Evolutionary conservation across 352 stramenopile species (phyloP), one percentile per base, ranked within the genome.

Genomic region (Globisporangium nagaii): DNA sequence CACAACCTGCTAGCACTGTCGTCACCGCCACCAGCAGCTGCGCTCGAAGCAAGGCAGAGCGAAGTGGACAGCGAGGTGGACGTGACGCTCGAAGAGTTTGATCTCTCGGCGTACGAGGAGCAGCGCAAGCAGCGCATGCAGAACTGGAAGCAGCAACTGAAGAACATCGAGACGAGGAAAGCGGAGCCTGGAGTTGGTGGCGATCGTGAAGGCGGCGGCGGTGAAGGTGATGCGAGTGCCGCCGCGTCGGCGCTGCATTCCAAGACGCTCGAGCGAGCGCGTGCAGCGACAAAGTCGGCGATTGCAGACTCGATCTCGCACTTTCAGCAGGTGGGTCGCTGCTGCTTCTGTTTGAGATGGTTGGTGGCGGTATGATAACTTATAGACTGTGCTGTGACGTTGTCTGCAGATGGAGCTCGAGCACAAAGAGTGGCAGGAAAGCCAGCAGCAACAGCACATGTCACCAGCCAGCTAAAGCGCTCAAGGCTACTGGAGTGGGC

Each of bases 251-350:
- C 66, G 58, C 19, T 66, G 47, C 52, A 58, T 17, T 57, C 55
- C 17, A 37, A 53, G 55, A 36, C 47, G 9, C 48, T 80, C 1
- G 66, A 70, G 15, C 62, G 70, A 36, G 68, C 70, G 12, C 71
- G 65, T 28, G 43, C 48, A 27, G 49, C 58, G 15, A 84, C 75
- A 9, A 62, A 81, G 17, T 44, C 59, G 30, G 75, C 78, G 9
- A 69, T 88, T 15, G 56, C 64, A 4, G 71, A 86, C 7, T 79
- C 73, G 13, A 63, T 71, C 20, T 72, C 60, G 32, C 73, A 79
- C 19, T 81, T 86, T 10, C 74, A 88, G 31, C 48, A 84, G 77
- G 74, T 85, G 58, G 25, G 61, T 17, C n/a, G n/a, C n/a, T n/a
- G n/a, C n/a, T n/a, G n/a, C n/a, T n/a, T n/a, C n/a, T n/a, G n/a